Evolutionary conservation across 192 early-diverging fungal species (phyloP), one percentile per base, ranked within the genome.

Genomic region (Backusella morwellensis): DNA sequence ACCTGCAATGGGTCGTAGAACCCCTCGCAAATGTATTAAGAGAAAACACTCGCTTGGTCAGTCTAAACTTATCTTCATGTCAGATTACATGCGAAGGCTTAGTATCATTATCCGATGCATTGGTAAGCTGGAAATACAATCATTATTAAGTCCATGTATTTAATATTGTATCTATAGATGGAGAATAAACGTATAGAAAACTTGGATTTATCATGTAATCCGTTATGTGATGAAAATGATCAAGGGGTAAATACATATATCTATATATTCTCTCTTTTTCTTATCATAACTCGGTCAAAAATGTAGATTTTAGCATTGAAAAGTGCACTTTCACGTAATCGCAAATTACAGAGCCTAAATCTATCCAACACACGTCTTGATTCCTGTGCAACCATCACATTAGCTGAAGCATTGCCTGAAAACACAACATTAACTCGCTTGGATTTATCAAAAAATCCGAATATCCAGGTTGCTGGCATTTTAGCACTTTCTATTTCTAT

Each of bases 341-440:
- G 32, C 8, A 26, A 8, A 32, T 35, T 79, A 23, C 11, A 56
- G 12, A 67, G 74, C 17, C 26, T 79, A 7, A 75, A 70, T 32
- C 44, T 79, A 66, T 66, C 73, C 34, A 44, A 79, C 21, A 79
- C 78, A 5, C 35, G 15, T 11, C 21, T 79, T 35, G 78, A 74
- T 66, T 68, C 78, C 5, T 19, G 66, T 68, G 90, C 82, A 21
- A 90, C 94, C 6, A 94, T 97, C 66, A 87, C 88, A 6, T 80
- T 97, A 40, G 95, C 96, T 7, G 96, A 97, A 81, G 86, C 90
- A 47, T 77, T 97, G 63, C 95, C 96, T 11, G 92, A 96, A 66
- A 94, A 90, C 21, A 87, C 84, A 5, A 70, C 86, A 35, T 81
- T 97, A 19, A 84, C 84, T 73, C 85, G 89, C 71, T 86, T 97